These are phyloP conservation scores for Aspergillus sp. DNA, from an alignment of 2,329 filamentous ascomycete species.

Conservation along the genomic window DNA sequence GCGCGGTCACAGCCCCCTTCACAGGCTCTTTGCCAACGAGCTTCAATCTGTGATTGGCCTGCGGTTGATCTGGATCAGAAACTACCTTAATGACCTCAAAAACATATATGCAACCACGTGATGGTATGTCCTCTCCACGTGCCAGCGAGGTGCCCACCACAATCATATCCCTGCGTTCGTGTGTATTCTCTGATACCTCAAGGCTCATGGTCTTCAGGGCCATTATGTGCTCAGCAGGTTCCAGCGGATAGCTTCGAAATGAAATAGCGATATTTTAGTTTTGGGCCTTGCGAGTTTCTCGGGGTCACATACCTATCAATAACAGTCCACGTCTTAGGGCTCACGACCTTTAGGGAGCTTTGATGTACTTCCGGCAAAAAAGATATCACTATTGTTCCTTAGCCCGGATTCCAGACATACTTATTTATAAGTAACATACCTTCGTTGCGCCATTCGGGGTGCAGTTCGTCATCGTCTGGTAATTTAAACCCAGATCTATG, in stretches of 20 bases:
- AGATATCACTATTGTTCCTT: conserved; percentile 42
- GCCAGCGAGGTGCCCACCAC: conserved; percentile 80
- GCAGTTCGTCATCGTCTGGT: conserved; percentile 80
- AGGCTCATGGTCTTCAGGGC: conserved; percentile 81
- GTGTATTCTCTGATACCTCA: conserved; percentile 87
- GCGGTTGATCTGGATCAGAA: conserved; percentile 78
- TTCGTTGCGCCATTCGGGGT: conserved; percentile 77
- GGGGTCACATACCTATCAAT: conserved; percentile 62
- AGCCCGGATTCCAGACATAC: conserved; percentile 11
- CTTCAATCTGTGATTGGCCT: conserved; percentile 83
- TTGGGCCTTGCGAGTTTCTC: not conserved
- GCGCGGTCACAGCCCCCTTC: conserved; percentile 82
- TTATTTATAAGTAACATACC: conserved; percentile 38
- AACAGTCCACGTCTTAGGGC: conserved; percentile 71
- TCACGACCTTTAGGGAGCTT: conserved; percentile 75
- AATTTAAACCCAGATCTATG: conserved; percentile 71
- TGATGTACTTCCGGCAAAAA: conserved; percentile 68
- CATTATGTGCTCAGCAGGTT: conserved; percentile 73
- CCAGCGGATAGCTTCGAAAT: conserved; percentile 58
- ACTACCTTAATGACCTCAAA: conserved; percentile 92
- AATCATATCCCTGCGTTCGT: conserved; percentile 79
- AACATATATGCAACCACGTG: conserved; percentile 81
- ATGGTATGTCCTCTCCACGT: conserved; percentile 87
- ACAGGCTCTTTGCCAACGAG: conserved; percentile 87
- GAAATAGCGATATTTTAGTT: conserved; percentile 10